These are phyloP conservation scores for Geotrichum klebahnii DNA, from an alignment of 1,139 yeast genomes.

Conservation along the genomic window DNA sequence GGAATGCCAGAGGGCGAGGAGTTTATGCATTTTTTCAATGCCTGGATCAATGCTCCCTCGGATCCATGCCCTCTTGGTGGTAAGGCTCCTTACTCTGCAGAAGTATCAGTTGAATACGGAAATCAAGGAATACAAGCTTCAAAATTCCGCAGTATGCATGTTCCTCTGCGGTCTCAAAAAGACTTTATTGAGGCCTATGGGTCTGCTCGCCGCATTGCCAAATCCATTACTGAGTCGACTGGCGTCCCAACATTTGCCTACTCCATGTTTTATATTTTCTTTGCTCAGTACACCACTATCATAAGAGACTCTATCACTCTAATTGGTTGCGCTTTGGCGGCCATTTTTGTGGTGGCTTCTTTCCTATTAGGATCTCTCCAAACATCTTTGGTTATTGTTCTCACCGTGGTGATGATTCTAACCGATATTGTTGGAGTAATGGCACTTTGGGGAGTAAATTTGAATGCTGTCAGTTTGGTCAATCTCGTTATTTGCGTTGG, in stretches of 20 bases:
- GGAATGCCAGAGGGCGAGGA: constrained; percentile 78
- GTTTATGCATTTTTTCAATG: constrained; percentile 66
- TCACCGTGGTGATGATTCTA: constrained; percentile 61
- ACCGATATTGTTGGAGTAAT: constrained; percentile 75
- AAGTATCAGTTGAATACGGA: constrained; percentile 49
- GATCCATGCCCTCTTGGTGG: constrained; percentile 96
- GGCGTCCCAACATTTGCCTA: constrained; percentile 74
- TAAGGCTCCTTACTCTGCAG: constrained; percentile 76
- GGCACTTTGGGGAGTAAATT: constrained; percentile 67
- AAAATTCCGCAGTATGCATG: constrained; percentile 74
- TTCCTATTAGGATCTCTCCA: constrained; percentile 63
- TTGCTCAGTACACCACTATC: constrained; percentile 77
- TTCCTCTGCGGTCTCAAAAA: constrained; percentile 71
- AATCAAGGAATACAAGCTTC: constrained; percentile 50
- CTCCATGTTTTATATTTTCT: constrained; percentile 87
- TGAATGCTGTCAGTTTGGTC: constrained; percentile 86
- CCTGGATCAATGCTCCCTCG: constrained; percentile 81
- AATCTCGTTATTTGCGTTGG: constrained; percentile 88
- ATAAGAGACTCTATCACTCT: constrained; percentile 54
- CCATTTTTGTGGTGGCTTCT: constrained; percentile 54
- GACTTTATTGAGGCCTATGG: constrained; percentile 81
- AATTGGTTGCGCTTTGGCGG: constrained; percentile 51
- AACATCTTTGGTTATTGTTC: constrained; percentile 54
- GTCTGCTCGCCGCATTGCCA: constrained; percentile 65
- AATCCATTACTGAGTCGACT: constrained; percentile 48